Percentiles rank a stretch among this genome's conserved stretches.
These are phyloP conservation scores for Nicotiana attenuata DNA, from an alignment of 257 asterid genomes.

Conservation along the genomic window DNA sequence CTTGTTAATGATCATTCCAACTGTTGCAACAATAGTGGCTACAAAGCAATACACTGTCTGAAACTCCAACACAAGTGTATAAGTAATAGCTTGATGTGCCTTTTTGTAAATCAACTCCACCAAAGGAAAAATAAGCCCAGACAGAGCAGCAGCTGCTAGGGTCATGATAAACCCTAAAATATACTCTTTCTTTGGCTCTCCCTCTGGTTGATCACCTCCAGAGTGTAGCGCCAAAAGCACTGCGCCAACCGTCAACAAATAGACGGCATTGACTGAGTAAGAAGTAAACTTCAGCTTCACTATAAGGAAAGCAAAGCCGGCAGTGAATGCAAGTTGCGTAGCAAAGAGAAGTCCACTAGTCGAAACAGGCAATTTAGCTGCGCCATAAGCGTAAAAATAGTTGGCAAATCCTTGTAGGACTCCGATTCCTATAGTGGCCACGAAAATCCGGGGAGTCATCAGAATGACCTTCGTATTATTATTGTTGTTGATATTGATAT, in stretches of 20 bases:
- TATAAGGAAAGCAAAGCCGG: conserved; percentile 12
- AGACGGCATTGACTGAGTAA: neutral
- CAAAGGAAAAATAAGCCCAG: conserved; percentile 8
- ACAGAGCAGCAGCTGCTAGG: neutral
- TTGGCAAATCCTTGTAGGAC: neutral
- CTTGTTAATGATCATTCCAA: conserved; percentile 27
- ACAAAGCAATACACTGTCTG: neutral
- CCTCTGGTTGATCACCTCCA: conserved; percentile 8
- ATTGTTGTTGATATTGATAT: neutral
- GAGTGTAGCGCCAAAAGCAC: conserved; percentile 7
- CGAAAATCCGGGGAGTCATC: conserved; percentile 1
- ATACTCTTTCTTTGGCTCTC: neutral
- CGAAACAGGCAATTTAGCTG: neutral
- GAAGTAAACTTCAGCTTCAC: conserved; percentile 7
- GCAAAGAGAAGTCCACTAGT: conserved; percentile 3
- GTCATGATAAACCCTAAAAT: conserved; percentile 9
- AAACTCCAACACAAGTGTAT: neutral
- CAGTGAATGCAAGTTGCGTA: conserved; percentile 12
- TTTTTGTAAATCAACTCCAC: conserved; percentile 12
- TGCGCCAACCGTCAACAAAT: conserved; percentile 10
- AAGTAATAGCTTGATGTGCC: neutral
- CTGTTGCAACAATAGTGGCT: neutral
- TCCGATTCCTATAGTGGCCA: conserved; percentile 3
- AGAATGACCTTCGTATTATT: neutral
- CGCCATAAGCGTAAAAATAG: neutral